Evolutionary conservation across 1,139 yeast genomes (phyloP).

Genomic region (Hyphopichia burtonii): DNA sequence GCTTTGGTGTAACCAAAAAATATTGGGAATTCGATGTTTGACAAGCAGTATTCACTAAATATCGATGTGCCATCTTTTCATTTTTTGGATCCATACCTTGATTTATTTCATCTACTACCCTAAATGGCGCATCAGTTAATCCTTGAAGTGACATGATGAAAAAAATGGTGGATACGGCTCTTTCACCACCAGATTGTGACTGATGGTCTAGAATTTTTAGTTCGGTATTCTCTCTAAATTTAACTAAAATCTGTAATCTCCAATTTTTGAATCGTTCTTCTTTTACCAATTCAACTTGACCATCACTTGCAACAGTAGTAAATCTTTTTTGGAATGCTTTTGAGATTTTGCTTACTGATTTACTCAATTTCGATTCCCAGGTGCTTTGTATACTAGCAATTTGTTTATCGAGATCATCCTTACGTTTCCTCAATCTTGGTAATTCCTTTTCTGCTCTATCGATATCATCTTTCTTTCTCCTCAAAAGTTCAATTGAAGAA

Average conservation of each 20-base stretch:
- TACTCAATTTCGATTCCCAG: slow-evolving; percentile 63
- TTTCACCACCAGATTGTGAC: slow-evolving; percentile 96
- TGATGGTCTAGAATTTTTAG: slow-evolving; percentile 74
- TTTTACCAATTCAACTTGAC: slow-evolving; percentile 64
- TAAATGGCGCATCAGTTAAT: slow-evolving; percentile 84
- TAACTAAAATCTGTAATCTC: slow-evolving; percentile 81
- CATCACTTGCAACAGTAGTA: slow-evolving; percentile 77
- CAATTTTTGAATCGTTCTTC: slow-evolving; percentile 65
- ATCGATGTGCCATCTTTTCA: slow-evolving; percentile 82
- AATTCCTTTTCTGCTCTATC: slow-evolving; percentile 25
- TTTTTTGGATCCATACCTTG: slow-evolving; percentile 98
- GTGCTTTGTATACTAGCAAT: slow-evolving; percentile 37
- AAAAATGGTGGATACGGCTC: slow-evolving; percentile 91
- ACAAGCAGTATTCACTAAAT: slow-evolving; percentile 86
- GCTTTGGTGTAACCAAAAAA: slow-evolving; percentile 89
- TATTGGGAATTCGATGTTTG: slow-evolving; percentile 65
- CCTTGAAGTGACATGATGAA: slow-evolving; percentile 91
- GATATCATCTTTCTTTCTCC: slow-evolving; percentile 30
- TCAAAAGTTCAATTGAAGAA: slow-evolving; percentile 34
- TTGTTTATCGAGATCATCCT: slow-evolving; percentile 25
- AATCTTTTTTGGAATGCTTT: slow-evolving; percentile 65
- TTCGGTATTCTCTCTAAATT: slow-evolving; percentile 75
- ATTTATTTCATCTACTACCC: slow-evolving; percentile 96
- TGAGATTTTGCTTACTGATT: slow-evolving; percentile 54
- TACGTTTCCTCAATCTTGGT: slow-evolving; percentile 31